Conservation (phyloP, 108 stramenopile genomes). For the Discostella stelligeroides region DNA sequence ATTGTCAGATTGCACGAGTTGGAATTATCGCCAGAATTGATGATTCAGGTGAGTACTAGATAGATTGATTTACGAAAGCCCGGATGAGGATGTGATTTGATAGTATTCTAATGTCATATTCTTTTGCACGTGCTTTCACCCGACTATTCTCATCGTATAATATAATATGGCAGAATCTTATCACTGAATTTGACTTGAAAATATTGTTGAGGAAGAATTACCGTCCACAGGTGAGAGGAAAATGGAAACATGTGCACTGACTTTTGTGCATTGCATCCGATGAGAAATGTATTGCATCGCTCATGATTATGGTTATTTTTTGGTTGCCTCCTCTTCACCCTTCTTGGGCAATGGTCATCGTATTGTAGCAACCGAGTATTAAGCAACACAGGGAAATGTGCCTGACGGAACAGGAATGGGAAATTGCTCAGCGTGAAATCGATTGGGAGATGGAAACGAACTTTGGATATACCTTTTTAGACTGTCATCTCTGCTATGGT, state of each 20-base stretch:
- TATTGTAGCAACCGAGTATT: conserved; percentile 11
- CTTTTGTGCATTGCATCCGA: neutral
- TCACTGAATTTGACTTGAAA: conserved; percentile 2
- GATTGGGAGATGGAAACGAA: conserved; percentile 32
- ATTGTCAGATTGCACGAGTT: neutral
- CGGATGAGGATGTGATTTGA: neutral
- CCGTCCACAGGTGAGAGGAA: neutral
- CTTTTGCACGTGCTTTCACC: neutral
- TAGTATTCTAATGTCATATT: neutral
- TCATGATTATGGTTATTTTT: no score
- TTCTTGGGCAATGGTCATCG: neutral
- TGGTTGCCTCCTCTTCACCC: neutral
- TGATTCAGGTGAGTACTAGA: neutral
- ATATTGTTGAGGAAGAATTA: neutral
- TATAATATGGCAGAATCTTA: conserved; percentile 13
- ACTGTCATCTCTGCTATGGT: conserved; percentile 32
- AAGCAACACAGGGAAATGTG: conserved; percentile 24
- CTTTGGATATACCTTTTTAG: conserved; percentile 30
- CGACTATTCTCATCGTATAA: neutral
- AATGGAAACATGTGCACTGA: neutral
- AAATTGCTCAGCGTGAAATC: conserved; percentile 35
- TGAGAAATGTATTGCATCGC: no score
- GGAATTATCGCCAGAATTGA: neutral
- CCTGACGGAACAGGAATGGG: conserved; percentile 22
- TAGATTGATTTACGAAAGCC: neutral